Percentiles rank a stretch among this genome's conserved stretches.
Conservation (phyloP, 306 rosid species). For the Aeschynomene evenia region DNA sequence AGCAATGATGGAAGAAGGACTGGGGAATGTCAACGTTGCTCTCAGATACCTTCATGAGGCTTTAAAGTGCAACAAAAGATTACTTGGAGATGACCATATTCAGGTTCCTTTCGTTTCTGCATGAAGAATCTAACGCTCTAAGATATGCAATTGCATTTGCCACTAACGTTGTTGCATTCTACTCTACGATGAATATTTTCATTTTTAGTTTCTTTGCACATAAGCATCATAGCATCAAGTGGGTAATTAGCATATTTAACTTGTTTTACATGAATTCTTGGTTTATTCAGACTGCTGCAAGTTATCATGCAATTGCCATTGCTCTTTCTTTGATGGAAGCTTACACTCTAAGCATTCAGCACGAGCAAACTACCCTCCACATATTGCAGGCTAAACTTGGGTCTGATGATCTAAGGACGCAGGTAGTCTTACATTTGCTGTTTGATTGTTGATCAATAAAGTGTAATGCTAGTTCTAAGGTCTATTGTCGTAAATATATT, state of each 20-base stretch:
- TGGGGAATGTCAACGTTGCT: slow-evolving; percentile 97
- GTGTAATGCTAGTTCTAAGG: slow-evolving; percentile 10
- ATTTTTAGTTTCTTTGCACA: background rate
- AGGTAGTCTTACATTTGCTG: slow-evolving; percentile 41
- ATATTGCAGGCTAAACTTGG: slow-evolving; percentile 97
- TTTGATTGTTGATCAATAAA: slow-evolving; percentile 10
- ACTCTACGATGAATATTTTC: background rate
- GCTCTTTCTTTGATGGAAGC: slow-evolving; percentile 99
- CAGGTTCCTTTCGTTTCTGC: slow-evolving; percentile 59
- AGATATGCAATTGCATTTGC: background rate
- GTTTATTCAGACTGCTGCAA: slow-evolving; percentile 87
- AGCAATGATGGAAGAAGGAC: slow-evolving; percentile 99
- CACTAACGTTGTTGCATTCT: background rate
- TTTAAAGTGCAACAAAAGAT: slow-evolving; percentile 89
- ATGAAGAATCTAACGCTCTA: background rate
- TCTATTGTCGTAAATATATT: slow-evolving; percentile 25
- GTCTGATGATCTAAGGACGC: slow-evolving; percentile 90
- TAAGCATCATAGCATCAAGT: slow-evolving; percentile 22
- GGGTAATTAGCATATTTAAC: slow-evolving; percentile 7
- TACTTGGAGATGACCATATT: slow-evolving; percentile 97
- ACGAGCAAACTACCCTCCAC: slow-evolving; percentile 94
- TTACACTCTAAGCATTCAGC: slow-evolving; percentile 91
- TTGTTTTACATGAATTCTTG: slow-evolving; percentile 17
- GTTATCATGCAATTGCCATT: slow-evolving; percentile 98
- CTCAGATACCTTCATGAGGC: slow-evolving; percentile 98